Percentiles rank a stretch among this genome's conserved stretches.
Conservation (phyloP, 208 protist species). For the Leishmania guyanensis region DNA sequence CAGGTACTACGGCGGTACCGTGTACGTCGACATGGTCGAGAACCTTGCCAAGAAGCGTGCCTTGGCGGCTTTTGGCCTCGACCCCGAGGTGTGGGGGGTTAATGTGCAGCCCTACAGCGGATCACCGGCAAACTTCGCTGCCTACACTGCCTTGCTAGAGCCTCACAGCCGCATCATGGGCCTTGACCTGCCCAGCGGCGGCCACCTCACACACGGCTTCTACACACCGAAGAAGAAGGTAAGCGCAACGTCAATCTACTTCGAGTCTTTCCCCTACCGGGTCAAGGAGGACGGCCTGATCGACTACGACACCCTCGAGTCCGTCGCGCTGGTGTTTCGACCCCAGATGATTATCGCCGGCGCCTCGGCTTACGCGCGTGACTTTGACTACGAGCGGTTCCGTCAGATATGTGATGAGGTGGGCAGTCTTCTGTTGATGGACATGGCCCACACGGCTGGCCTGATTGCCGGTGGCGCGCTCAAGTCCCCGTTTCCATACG, state of each 20-base stretch:
- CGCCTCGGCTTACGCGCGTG: constrained; percentile 96
- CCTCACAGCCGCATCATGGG: constrained; percentile 99
- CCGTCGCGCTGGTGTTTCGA: constrained; percentile 90
- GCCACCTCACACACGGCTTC: constrained; percentile 98
- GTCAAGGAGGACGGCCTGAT: constrained; percentile 93
- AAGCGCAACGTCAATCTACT: constrained; percentile 97
- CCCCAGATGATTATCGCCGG: constrained; percentile 97
- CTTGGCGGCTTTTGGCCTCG: constrained; percentile 94
- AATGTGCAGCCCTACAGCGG: constrained; percentile 99
- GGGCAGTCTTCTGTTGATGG: constrained; percentile 95
- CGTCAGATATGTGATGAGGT: constrained; percentile 86
- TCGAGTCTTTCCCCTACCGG: constrained; percentile 97
- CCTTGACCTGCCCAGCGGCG: constrained; percentile 89
- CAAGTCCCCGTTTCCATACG: constrained; percentile 94
- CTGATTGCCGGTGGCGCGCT: constrained; percentile 90
- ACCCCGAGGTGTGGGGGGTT: constrained; percentile 96
- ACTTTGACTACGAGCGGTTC: constrained; percentile 96
- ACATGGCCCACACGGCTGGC: constrained; percentile 99
- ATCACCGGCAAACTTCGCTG: constrained; percentile 98
- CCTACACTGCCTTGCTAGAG: constrained; percentile 96
- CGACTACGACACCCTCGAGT: constrained; percentile 96
- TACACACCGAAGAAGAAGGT: constrained; percentile 97
- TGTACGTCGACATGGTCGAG: constrained; percentile 98
- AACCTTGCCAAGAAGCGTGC: constrained; percentile 91
- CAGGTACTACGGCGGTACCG: constrained; percentile 98